Evolutionary conservation across 768 basidiomycete genomes (phyloP), one percentile per base, ranked within the genome.

Genomic region (Trametes maxima): DNA sequence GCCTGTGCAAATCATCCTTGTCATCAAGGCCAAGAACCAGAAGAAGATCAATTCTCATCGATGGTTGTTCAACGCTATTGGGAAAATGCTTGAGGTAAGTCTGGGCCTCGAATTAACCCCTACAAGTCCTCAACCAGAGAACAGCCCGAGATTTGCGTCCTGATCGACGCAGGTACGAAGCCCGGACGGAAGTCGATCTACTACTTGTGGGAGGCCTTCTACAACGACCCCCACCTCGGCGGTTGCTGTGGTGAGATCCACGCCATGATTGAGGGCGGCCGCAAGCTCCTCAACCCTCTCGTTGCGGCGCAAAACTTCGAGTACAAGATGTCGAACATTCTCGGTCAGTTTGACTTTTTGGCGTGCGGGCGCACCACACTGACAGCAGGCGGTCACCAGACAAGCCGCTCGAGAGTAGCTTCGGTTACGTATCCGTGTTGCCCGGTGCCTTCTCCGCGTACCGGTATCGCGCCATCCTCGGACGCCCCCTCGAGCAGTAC

Each of bases 371-470:
- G 44, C 48, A 16, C n/a, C 11, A 10, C 21, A 52, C n/a, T 42
- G 45, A 54, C 46, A 61, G 0, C 59, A 46, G 12, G 39, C 37
- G 22, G 22, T 16, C 54, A 17, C 54, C 61, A 89, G 94, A 95
- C 73, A 95, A 97, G 73, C 95, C 95, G 0, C 80, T 95, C 54
- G 95, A 98, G 76, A 94, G 92, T 72, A 89, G 91, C 65, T 98
- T 98, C 68, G 95, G 95, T 33, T 98, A 97, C 67, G 93, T 95
- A 11, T 94, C 93, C 40, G 95, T 98, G 64, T 78, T 97, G 57
- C 95, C 95, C 54, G 95, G 95, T 72, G 95, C 95, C 51, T 98
- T 98, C 82, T 95, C 93, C 10, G 95, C 95, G 10, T 98, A 98
- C 74, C 85, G 94, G n/a, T 98, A 78, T 76, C 87, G 89, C 21